phyloP scores from a whole-genome alignment of 2,329 filamentous ascomycete species.

The Ophiostoma sp. region DNA sequence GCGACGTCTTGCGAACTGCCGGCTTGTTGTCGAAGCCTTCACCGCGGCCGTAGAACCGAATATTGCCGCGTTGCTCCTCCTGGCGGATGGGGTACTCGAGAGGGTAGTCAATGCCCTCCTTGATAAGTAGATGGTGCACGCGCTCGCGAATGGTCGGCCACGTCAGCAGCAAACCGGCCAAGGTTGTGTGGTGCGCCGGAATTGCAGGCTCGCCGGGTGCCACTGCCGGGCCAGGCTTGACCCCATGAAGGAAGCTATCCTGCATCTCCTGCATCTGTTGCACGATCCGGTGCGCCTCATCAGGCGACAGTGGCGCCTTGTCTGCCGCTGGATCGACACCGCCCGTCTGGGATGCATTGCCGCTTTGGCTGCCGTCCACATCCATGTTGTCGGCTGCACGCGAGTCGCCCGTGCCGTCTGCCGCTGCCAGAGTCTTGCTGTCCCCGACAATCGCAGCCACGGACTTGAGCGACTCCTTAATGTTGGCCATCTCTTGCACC shows the following conservation, averaged over 20 bases:
- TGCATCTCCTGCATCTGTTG: conserved; percentile 36
- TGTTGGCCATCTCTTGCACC: background rate
- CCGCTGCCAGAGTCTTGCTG: background rate
- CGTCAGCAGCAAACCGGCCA: conserved; percentile 74
- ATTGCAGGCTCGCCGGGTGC: conserved; percentile 62
- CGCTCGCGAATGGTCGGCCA: conserved; percentile 65
- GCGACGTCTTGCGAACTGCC: conserved; percentile 35
- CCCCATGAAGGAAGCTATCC: conserved; percentile 47
- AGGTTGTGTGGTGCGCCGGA: conserved; percentile 80
- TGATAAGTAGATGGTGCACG: conserved; percentile 47
- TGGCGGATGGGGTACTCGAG: conserved; percentile 70
- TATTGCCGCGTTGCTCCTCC: conserved; percentile 67
- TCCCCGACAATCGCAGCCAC: background rate
- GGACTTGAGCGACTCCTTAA: background rate
- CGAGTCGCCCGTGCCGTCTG: background rate
- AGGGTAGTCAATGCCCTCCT: conserved; percentile 50
- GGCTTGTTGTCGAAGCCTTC: conserved; percentile 61
- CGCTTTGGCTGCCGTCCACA: background rate
- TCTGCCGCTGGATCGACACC: conserved; percentile 19
- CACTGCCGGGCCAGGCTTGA: conserved; percentile 45
- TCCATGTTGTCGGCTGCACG: background rate
- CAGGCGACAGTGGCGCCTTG: conserved; percentile 26
- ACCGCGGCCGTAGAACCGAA: conserved; percentile 72
- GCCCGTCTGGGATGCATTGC: background rate
- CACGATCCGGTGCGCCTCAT: conserved; percentile 35